phyloP scores from a whole-genome alignment of 768 basidiomycete genomes.

The Phaffia australis region DNA sequence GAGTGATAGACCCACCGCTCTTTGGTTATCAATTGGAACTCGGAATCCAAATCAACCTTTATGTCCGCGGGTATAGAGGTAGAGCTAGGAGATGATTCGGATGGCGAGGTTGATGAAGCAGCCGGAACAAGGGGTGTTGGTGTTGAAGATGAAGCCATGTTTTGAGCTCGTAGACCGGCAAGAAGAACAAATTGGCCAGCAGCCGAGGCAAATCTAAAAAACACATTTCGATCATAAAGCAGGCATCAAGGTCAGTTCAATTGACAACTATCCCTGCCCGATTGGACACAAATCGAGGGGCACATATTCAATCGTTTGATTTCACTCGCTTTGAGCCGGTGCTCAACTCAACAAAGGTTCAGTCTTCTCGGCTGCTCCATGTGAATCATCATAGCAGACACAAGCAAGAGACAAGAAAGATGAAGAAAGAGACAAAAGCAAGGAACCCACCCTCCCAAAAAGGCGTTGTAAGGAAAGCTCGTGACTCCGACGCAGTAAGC shows the following conservation, averaged over 20 bases:
- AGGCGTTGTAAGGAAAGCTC: slow-evolving; percentile 94
- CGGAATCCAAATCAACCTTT: slow-evolving; percentile 29
- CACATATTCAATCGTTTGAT: too few relatives aligned
- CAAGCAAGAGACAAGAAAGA: background rate
- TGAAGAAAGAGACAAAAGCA: background rate
- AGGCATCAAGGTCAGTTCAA: background rate
- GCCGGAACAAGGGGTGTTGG: background rate
- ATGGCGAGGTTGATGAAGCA: background rate
- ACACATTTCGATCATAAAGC: background rate
- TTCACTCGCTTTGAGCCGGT: too few relatives aligned
- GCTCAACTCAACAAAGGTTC: too few relatives aligned
- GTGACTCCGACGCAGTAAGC: slow-evolving; percentile 81
- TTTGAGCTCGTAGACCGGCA: slow-evolving; percentile 81
- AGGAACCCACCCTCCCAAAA: slow-evolving; percentile 72
- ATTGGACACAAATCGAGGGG: too few relatives aligned
- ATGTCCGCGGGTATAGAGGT: background rate
- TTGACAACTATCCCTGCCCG: too few relatives aligned
- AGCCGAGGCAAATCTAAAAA: slow-evolving; percentile 68
- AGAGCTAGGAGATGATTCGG: background rate
- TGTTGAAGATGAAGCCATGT: slow-evolving; percentile 50
- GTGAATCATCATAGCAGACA: too few relatives aligned
- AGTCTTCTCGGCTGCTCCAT: too few relatives aligned
- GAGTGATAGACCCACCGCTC: slow-evolving; percentile 55
- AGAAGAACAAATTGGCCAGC: slow-evolving; percentile 95
- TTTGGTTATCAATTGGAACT: slow-evolving; percentile 81